Evolutionary conservation across 441 rosid genomes (phyloP), one percentile per base, ranked within the genome.

Genomic region (Cnidoscolus chayamansa): DNA sequence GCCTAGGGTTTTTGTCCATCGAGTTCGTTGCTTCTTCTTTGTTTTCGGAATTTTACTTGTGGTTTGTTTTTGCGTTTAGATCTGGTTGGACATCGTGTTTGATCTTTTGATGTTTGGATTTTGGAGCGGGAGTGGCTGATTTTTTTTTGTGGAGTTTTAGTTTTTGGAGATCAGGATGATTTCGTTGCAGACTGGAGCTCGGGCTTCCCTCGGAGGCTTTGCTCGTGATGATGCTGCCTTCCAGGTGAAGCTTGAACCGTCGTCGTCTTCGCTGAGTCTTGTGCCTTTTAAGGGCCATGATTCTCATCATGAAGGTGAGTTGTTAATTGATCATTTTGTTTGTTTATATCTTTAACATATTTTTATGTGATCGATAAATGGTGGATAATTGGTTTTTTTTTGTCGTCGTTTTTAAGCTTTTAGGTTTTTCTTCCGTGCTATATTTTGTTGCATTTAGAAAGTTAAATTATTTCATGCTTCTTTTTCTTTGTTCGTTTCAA

Each of bases 291-390:
- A 80, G 65, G 77, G 79, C 57, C 87, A 78, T 75, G 89, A 87
- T 77, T 82, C 91, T 74, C 90, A 80, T 73, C 89, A 80, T 58
- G 92, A 85, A 83, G 97, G 97, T 90, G 10, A 12, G 50, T 70
- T 53, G 1, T 7, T 9, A 17, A 9, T 19, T 17, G 45, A 70
- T 70, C 45, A 6, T 58, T 12, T 31, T 47, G 12, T 54, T 10
- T n/a, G 2, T 51, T 32, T 31, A 16, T 32, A 31, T 48, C 4
- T 54, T 15, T 60, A 10, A 7, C 1, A 47, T 20, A 17, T 20
- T 16, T 31, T 17, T 3, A 35, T 4, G 17, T 17, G 58, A 54
- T n/a, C 2, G 10, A 54, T 54, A 6, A 40, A 4, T 35, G 49
- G n/a, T 50, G 20, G 15, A 4, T 7, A 17, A 6, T 17, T 62